Evolutionary conservation across 495 filamentous ascomycete genomes (phyloP).

Genomic region (Neurospora pannonica): DNA sequence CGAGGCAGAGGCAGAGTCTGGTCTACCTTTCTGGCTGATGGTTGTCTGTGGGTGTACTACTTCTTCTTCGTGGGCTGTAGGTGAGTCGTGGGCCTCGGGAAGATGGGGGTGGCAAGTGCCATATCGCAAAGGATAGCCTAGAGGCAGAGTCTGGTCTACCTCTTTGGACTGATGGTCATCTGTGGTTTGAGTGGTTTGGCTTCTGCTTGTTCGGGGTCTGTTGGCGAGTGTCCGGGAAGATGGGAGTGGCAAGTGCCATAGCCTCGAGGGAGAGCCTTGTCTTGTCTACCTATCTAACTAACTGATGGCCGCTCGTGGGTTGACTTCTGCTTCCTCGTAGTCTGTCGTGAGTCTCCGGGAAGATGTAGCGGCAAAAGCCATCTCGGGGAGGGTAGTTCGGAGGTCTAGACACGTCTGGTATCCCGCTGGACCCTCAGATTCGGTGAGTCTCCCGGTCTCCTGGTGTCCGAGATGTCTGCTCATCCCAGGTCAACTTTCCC

Average conservation of each 20-base stretch:
- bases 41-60: background rate
- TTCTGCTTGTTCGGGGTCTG: background rate
- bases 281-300: background rate
- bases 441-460: background rate
- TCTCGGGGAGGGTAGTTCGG: background rate
- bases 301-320: background rate
- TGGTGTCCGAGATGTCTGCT: background rate
- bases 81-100: background rate
- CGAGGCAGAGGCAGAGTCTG: background rate
- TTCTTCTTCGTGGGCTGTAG: background rate
- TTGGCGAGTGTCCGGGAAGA: background rate
- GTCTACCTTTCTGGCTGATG: background rate
- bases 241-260: background rate
- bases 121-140: background rate
- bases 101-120: background rate
- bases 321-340: background rate
- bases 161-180: background rate
- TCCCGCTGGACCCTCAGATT: background rate
- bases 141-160: background rate
- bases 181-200: background rate
- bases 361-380: background rate
- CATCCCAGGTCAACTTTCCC: background rate
- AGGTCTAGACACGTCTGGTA: background rate
- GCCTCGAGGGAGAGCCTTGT: background rate
- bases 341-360: background rate